Evolutionary conservation across 2,329 filamentous ascomycete genomes (phyloP), one percentile per base, ranked within the genome.

Genomic region (Fulvia fulva): DNA sequence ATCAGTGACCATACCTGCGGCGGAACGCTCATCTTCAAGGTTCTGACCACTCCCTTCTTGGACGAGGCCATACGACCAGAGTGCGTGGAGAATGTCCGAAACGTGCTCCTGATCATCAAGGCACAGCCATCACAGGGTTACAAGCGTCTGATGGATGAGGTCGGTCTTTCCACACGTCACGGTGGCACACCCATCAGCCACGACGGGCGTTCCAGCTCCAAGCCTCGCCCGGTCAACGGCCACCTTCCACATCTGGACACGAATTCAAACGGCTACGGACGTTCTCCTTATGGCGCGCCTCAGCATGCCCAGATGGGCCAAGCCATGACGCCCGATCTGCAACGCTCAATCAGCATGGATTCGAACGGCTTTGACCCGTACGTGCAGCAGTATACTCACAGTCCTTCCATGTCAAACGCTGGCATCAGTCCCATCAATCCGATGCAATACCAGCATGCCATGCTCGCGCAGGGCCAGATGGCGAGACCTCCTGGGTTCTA

Each of bases 101-200:
- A 86, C 67, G 91, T 97, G 41, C 82, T 99, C 32, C 77, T 93
- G 32, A 88, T 89, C 68, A 87, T 97, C 75, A 97, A 97, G 78
- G 93, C 91, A 5, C 90, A 96, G 69, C 91, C 94, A 16, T 89
- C 87, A 62, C 94, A 97, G 76, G 94, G 94, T 53, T 99, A 99
- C 79, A 99, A 97, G 81, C 88, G 94, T 54, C 78, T 99, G 60
- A 99, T 99, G 94, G 94, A 99, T 69, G 94, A 99, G 73, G 94
- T 99, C 66, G 92, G 93, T 60, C 78, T 99, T 37, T 95, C 93
- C 1, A 80, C 78, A 19, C 77, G 79, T 44, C 61, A 63, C 43
- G 75, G 76, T 53, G 70, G 73, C 34, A 73, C 75, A 41, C 67
- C 70, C 2, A 66, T 68, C 26, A 71, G 67, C 56, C 66, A 70